Evolutionary conservation across 495 filamentous ascomycete species (phyloP).

Genomic region (Podospora bellae-mahoneyi): DNA sequence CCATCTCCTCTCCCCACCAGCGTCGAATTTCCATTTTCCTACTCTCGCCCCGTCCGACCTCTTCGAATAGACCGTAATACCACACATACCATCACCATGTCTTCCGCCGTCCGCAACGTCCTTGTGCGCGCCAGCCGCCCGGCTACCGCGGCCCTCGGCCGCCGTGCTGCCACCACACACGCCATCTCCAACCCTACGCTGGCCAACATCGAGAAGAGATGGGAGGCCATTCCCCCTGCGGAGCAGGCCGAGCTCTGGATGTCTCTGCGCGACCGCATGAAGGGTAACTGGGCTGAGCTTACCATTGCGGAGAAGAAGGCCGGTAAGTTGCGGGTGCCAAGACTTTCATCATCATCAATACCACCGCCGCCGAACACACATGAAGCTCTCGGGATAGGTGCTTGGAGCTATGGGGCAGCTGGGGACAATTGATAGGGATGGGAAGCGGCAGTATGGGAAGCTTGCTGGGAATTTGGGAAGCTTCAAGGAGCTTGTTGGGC

Average conservation of each 20-base stretch:
- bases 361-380: not conserved
- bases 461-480: conserved; percentile 23
- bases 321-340: conserved; percentile 61
- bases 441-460: conserved; percentile 7
- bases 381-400: conserved; percentile 8
- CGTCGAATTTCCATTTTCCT: conserved; percentile 15
- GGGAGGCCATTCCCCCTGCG: conserved; percentile 93
- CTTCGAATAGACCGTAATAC: conserved; percentile 4
- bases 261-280: conserved; percentile 95
- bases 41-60: conserved; percentile 14
- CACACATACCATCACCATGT: conserved; percentile 27
- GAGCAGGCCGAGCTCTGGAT: conserved; percentile 99
- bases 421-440: not conserved
- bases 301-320: conserved; percentile 97
- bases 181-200: conserved; percentile 97
- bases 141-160: conserved; percentile 47
- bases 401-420: conserved; percentile 15
- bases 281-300: conserved; percentile 91
- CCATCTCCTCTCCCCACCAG: conserved; percentile 40
- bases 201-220: conserved; percentile 97
- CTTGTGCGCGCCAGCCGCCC: conserved; percentile 39
- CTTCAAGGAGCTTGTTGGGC: conserved; percentile 12
- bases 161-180: conserved; percentile 67
- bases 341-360: not conserved
- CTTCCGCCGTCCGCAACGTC: conserved; percentile 41